phyloP scores from a whole-genome alignment of 306 rosid species.

The Delonix regia region DNA sequence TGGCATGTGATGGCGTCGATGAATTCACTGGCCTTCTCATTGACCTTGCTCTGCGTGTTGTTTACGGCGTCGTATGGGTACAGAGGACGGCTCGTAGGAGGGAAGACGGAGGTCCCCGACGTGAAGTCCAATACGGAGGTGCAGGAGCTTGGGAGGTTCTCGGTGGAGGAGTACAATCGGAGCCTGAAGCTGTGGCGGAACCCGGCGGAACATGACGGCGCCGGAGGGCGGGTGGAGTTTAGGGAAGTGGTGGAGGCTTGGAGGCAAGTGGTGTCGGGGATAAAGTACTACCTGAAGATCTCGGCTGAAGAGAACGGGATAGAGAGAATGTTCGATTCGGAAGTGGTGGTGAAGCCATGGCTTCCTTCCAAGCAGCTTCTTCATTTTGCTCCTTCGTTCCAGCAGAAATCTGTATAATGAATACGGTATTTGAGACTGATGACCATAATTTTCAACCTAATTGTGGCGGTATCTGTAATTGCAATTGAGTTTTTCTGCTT shows the following conservation, averaged over 20 bases:
- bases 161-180: constrained; percentile 75
- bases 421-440: not conserved
- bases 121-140: constrained; percentile 67
- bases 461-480: not conserved
- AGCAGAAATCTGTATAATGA: not conserved
- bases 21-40: not conserved
- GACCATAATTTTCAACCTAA: not conserved
- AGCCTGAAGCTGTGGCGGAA: constrained; percentile 10
- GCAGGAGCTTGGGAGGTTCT: constrained; percentile 73
- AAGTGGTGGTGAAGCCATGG: constrained; percentile 81
- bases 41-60: constrained; percentile 24
- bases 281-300: constrained; percentile 65
- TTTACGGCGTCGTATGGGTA: constrained; percentile 37
- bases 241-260: constrained; percentile 72
- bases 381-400: constrained; percentile 50
- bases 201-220: not conserved
- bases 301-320: constrained; percentile 44
- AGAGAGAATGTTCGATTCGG: constrained; percentile 49
- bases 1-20: constrained; percentile 39
- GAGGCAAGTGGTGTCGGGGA: constrained; percentile 77
- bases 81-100: constrained; percentile 48
- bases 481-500: not conserved
- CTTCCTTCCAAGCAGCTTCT: constrained; percentile 54
- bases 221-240: constrained; percentile 45
- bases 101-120: constrained; percentile 46